These are phyloP conservation scores for Trichoderma atroviride DNA, from an alignment of 2,329 filamentous ascomycete species.

Conservation along the genomic window DNA sequence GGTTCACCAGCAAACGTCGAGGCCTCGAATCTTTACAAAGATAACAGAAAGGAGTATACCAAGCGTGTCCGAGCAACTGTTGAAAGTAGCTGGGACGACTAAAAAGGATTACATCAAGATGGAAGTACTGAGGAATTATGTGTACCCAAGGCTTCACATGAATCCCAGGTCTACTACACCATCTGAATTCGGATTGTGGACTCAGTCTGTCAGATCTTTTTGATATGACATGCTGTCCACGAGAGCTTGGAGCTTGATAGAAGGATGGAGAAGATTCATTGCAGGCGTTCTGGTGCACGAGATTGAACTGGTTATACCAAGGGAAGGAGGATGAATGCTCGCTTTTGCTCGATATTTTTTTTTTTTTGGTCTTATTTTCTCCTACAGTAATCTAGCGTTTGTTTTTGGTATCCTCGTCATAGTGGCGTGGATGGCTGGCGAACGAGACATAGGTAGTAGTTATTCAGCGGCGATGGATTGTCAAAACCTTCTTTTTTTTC, in stretches of 20 bases:
- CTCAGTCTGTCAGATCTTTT: neutral
- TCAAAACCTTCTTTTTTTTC: neutral
- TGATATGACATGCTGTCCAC: neutral
- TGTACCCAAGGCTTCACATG: neutral
- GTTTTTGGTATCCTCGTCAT: neutral
- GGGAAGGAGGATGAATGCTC: slow-evolving; percentile 24
- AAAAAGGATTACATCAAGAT: slow-evolving; percentile 22
- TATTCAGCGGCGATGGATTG: neutral
- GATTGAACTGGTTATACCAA: slow-evolving; percentile 41
- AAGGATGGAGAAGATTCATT: slow-evolving; percentile 17
- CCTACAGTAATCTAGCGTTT: slow-evolving; percentile 25
- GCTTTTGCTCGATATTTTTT: slow-evolving; percentile 12
- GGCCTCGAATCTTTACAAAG: slow-evolving; percentile 96
- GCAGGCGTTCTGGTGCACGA: slow-evolving; percentile 40
- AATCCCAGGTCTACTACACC: neutral
- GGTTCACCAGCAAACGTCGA: slow-evolving; percentile 97
- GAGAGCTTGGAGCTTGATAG: neutral
- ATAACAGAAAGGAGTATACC: slow-evolving; percentile 94
- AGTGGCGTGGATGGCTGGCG: neutral
- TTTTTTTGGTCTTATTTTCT: slow-evolving; percentile 24
- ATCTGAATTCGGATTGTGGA: neutral
- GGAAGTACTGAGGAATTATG: neutral
- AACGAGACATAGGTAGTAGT: slow-evolving; percentile 7
- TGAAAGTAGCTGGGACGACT: slow-evolving; percentile 99
- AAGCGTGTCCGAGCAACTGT: slow-evolving; percentile 96